Percentiles rank a stretch among this genome's conserved stretches.
Conservation (phyloP, 345 rosid genomes). For the Microthlaspi erraticum region DNA sequence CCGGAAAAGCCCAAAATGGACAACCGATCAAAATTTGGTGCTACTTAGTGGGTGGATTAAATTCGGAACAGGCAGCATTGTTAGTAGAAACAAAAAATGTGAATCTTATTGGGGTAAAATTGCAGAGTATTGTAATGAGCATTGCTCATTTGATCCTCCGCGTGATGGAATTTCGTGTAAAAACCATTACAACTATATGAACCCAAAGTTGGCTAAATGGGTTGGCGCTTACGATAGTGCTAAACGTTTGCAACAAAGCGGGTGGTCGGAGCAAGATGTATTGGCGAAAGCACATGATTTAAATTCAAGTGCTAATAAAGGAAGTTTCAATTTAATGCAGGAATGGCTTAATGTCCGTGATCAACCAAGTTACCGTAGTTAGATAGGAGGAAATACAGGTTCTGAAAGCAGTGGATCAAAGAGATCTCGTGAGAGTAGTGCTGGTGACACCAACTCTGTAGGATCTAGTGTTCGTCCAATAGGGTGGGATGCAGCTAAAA, state of each 20-base stretch:
- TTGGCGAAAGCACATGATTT: background rate
- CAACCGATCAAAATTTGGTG: no score
- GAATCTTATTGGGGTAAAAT: background rate
- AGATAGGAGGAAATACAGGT: background rate
- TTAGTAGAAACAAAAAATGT: background rate
- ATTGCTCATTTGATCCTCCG: background rate
- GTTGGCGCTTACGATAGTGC: background rate
- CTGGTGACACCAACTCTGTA: background rate
- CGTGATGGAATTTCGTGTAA: background rate
- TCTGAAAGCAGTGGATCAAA: background rate
- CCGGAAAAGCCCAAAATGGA: no score
- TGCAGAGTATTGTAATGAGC: background rate
- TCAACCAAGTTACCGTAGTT: background rate
- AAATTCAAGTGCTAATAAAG: background rate
- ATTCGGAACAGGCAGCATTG: background rate
- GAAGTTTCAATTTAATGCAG: no score
- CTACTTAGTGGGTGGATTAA: background rate
- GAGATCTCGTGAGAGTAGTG: background rate
- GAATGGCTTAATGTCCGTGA: background rate
- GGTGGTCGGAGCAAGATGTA: background rate
- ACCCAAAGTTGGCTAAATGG: background rate
- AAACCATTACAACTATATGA: background rate
- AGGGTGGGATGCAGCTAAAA: background rate
- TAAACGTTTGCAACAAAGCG: background rate
- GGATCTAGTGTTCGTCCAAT: background rate